These are phyloP conservation scores for Sporobolus alterniflorus DNA, from an alignment of 202 grass and related monocot genomes.

Conservation along the genomic window DNA sequence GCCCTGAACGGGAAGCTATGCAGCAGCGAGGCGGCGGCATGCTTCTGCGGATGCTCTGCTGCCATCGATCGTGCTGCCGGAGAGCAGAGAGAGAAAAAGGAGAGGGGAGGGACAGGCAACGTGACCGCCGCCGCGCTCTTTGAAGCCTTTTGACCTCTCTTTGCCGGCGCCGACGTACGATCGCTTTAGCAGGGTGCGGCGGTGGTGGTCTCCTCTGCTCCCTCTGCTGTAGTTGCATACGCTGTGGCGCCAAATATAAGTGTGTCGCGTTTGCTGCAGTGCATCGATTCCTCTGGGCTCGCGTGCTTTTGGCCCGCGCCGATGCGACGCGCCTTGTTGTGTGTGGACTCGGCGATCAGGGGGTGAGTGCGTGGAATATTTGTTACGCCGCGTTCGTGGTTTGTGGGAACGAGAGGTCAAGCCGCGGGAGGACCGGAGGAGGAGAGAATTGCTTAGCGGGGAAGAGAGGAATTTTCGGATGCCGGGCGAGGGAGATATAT, in stretches of 20 bases:
- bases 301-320: conserved; percentile 37
- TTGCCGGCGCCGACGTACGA: not conserved
- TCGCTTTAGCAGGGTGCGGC: not conserved
- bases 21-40: conserved; percentile 42
- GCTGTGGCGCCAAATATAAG: conserved; percentile 24
- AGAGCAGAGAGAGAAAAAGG: not conserved
- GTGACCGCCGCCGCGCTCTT: conserved; percentile 16
- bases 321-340: not conserved
- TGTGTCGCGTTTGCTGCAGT: not conserved
- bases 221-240: not conserved
- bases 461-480: conserved; percentile 57
- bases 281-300: conserved; percentile 42
- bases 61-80: conserved; percentile 49
- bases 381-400: not conserved
- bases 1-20: conserved; percentile 64
- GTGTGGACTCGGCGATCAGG: not conserved
- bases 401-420: not conserved
- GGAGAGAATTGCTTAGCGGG: conserved; percentile 41
- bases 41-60: conserved; percentile 42
- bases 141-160: conserved; percentile 37
- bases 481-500: not conserved
- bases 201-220: not conserved
- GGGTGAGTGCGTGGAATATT: conserved; percentile 21
- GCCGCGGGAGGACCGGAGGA: not conserved
- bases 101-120: conserved; percentile 4